phyloP scores from a whole-genome alignment of 768 basidiomycete species.

The Melanogaster broomeanus region DNA sequence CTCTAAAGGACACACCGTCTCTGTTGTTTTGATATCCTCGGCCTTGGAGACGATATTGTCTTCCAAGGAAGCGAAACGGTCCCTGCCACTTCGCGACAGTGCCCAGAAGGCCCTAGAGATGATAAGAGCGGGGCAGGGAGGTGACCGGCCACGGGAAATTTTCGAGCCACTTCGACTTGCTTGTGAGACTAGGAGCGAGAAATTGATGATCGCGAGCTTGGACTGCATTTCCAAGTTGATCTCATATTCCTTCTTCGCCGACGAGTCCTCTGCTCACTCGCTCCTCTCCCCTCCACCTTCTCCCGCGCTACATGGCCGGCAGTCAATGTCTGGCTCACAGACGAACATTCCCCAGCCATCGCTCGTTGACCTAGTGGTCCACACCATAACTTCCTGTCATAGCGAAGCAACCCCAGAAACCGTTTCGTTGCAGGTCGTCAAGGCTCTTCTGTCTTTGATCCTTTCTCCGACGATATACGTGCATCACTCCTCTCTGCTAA shows the following conservation, averaged over 20 bases:
- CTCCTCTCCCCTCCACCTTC: slow-evolving; percentile 79
- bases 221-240: slow-evolving; percentile 98
- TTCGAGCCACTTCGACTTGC: slow-evolving; percentile 96
- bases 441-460: slow-evolving; percentile 87
- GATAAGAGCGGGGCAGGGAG: slow-evolving; percentile 72
- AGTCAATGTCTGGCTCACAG: slow-evolving; percentile 47
- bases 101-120: slow-evolving; percentile 82
- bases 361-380: slow-evolving; percentile 89
- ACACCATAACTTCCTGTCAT: slow-evolving; percentile 93
- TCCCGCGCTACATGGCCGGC: slow-evolving; percentile 49
- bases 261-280: slow-evolving; percentile 46
- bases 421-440: slow-evolving; percentile 95
- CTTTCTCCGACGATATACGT: slow-evolving; percentile 85
- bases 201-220: slow-evolving; percentile 93
- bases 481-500: slow-evolving; percentile 94
- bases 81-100: slow-evolving; percentile 77
- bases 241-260: slow-evolving; percentile 95
- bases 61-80: slow-evolving; percentile 88
- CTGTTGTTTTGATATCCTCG: slow-evolving; percentile 77
- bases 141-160: slow-evolving; percentile 80
- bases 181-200: slow-evolving; percentile 92
- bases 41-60: slow-evolving; percentile 84
- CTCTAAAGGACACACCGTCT: slow-evolving; percentile 71
- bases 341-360: slow-evolving; percentile 60
- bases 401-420: slow-evolving; percentile 85